Percentiles rank a stretch among this genome's conserved stretches.
Conservation (phyloP, 192 early-diverging fungal genomes). For the Entophlyctis luteolus region DNA sequence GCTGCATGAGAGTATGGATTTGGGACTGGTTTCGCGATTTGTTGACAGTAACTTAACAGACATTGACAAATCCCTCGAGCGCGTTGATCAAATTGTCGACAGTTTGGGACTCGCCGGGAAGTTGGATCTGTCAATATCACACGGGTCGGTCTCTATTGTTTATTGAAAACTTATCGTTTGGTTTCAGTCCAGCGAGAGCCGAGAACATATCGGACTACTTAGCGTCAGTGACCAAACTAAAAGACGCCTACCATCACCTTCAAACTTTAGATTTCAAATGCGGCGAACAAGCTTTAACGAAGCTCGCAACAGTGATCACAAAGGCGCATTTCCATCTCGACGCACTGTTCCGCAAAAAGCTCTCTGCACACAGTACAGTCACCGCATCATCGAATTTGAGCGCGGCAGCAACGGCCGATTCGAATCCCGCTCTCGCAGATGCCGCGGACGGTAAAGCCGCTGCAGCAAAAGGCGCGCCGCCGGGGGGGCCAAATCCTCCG, state of each 20-base stretch:
- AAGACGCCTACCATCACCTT: conserved; percentile 39
- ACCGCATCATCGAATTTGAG: too few species aligned
- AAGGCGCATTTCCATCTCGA: conserved; percentile 27
- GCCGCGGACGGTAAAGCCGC: neutral
- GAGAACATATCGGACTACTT: conserved; percentile 56
- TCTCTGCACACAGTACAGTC: neutral
- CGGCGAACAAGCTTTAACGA: conserved; percentile 20
- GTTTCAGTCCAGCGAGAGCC: conserved; percentile 46
- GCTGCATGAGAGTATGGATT: conserved; percentile 64
- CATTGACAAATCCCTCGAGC: conserved; percentile 60
- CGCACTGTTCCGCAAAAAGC: conserved; percentile 11
- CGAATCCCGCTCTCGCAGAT: neutral
- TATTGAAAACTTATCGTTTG: neutral
- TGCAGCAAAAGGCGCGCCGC: neutral
- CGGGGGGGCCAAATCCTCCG: too few species aligned
- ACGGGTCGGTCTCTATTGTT: conserved; percentile 49
- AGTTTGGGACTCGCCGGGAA: conserved; percentile 65
- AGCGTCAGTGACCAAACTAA: conserved; percentile 54
- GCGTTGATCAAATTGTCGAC: conserved; percentile 57
- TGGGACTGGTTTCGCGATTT: neutral
- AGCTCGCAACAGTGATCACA: conserved; percentile 15
- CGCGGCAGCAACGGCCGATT: neutral
- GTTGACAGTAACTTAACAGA: conserved; percentile 39
- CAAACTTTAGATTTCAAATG: conserved; percentile 39
- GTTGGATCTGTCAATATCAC: conserved; percentile 64